Evolutionary conservation across 495 filamentous ascomycete species (phyloP).

Genomic region (Penicillium herquei): DNA sequence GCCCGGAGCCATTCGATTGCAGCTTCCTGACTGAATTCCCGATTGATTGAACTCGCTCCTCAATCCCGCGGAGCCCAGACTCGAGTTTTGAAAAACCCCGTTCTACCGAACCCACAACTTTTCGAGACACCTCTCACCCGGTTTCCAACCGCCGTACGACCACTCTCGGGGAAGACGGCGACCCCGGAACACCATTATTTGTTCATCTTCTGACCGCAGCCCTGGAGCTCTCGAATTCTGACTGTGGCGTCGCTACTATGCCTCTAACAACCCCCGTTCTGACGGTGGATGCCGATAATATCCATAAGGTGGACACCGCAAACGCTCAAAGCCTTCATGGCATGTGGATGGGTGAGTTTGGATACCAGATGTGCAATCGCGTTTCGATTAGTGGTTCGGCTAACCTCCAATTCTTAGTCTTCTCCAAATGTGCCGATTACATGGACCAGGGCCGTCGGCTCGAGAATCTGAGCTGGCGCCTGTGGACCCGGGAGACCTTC

Average conservation of each 20-base stretch:
- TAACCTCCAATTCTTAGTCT: slow-evolving; percentile 56
- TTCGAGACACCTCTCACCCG: slow-evolving; percentile 22
- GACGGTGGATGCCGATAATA: slow-evolving; percentile 79
- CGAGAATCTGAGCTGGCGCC: slow-evolving; percentile 92
- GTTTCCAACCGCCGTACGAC: slow-evolving; percentile 48
- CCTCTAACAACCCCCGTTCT: slow-evolving; percentile 70
- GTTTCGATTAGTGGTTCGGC: slow-evolving; percentile 3
- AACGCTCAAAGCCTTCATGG: slow-evolving; percentile 92
- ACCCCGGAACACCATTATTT: slow-evolving; percentile 42
- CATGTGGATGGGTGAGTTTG: slow-evolving; percentile 91
- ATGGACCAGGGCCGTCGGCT: slow-evolving; percentile 89
- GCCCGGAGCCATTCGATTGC: slow-evolving; percentile 1
- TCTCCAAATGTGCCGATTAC: slow-evolving; percentile 91
- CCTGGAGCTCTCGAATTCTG: slow-evolving; percentile 1
- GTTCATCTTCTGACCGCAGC: background rate
- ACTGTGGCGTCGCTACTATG: slow-evolving; percentile 46
- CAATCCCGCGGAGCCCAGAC: slow-evolving; percentile 12
- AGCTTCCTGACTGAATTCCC: slow-evolving; percentile 8
- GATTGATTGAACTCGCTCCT: slow-evolving; percentile 25
- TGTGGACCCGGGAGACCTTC: slow-evolving; percentile 96
- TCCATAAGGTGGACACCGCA: slow-evolving; percentile 89
- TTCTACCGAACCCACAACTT: slow-evolving; percentile 13
- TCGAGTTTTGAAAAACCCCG: slow-evolving; percentile 13
- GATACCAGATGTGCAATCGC: background rate
- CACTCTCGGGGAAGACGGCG: slow-evolving; percentile 53